phyloP scores from a whole-genome alignment of 1,284 basidiomycete species.

The Leccinum pachyderme region DNA sequence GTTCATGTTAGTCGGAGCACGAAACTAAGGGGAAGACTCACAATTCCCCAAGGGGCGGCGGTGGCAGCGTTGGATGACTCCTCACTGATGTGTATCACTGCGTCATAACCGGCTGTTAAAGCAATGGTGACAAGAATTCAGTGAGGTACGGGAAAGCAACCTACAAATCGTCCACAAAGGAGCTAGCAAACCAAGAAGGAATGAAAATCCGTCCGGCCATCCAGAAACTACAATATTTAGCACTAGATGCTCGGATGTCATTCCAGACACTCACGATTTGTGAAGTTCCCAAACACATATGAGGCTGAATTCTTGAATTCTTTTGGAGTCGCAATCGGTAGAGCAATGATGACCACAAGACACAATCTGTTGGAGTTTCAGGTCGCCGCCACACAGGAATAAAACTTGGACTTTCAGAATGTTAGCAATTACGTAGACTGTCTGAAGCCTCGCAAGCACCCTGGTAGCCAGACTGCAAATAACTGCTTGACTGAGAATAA shows the following conservation, averaged over 20 bases:
- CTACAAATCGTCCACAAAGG: not conserved
- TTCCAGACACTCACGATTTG: not conserved
- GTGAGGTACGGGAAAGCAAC: not conserved
- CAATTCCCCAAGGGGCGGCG: not conserved
- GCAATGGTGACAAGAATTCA: not conserved
- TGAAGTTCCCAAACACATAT: slow-evolving; percentile 1
- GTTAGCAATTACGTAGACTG: not conserved
- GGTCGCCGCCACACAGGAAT: not conserved
- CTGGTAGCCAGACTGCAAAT: not conserved
- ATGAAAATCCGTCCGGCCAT: not conserved
- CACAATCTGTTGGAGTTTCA: not conserved
- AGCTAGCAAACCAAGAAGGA: not conserved
- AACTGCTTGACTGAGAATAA: not conserved
- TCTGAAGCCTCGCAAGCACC: not conserved
- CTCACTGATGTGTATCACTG: not conserved
- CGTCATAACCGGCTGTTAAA: not conserved
- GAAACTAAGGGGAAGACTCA: not conserved
- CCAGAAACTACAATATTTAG: not conserved
- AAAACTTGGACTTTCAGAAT: not conserved
- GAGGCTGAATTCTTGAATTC: not conserved
- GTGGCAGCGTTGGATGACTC: not conserved
- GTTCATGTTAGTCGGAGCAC: not conserved
- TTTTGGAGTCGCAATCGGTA: not conserved
- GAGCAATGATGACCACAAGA: not conserved
- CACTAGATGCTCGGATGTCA: not conserved